phyloP scores from a whole-genome alignment of 306 rosid genomes.

The Morella rubra region DNA sequence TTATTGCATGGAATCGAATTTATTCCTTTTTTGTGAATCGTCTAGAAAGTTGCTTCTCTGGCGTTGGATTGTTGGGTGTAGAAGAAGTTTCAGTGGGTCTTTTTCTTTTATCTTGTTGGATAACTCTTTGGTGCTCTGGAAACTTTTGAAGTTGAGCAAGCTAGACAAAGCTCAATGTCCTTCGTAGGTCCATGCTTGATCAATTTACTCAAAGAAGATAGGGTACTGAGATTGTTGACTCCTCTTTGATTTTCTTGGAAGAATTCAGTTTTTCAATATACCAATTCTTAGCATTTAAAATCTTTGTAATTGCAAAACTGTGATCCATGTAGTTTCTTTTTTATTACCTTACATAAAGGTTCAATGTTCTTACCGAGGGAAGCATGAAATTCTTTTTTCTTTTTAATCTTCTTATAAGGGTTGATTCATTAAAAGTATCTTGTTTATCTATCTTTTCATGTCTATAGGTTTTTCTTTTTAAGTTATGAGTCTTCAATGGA shows the following conservation, averaged over 20 bases:
- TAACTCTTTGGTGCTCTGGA: neutral
- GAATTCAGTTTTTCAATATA: neutral
- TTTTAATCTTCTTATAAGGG: too few species aligned
- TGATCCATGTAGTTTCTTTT: neutral
- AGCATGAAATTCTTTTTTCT: neutral
- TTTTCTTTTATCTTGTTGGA: neutral
- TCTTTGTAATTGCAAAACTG: neutral
- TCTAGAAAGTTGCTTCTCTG: neutral
- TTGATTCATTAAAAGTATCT: neutral
- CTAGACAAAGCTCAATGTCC: slow-evolving; percentile 1
- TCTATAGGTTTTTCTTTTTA: slow-evolving; percentile 27
- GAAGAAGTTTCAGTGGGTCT: neutral
- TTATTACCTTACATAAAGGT: neutral
- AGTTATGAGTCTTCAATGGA: slow-evolving; percentile 37
- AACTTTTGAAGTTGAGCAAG: neutral
- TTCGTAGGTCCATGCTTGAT: neutral
- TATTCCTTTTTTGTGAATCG: neutral
- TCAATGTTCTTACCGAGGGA: neutral
- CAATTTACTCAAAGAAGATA: neutral
- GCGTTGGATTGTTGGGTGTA: neutral
- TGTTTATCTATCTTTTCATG: neutral
- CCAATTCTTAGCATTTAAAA: neutral
- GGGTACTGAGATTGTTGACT: neutral
- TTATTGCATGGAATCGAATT: neutral
- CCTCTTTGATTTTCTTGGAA: neutral